Conservation (phyloP, 441 rosid species). For the Euphorbia celastroides region DNA sequence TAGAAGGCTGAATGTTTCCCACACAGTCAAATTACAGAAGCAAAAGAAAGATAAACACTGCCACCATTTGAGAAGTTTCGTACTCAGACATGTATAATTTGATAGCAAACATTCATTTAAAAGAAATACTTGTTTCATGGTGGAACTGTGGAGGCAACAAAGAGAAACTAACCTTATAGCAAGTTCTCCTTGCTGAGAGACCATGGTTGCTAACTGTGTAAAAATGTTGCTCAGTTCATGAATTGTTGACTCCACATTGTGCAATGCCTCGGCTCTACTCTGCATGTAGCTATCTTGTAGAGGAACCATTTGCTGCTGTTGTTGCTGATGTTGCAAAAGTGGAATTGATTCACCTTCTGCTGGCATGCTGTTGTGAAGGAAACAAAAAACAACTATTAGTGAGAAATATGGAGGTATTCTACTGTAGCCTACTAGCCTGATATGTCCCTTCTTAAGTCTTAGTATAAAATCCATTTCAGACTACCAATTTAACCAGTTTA, state of each 20-base stretch:
- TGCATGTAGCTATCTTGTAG: slow-evolving; percentile 91
- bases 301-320: slow-evolving; percentile 83
- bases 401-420: background rate
- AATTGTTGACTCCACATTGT: slow-evolving; percentile 89
- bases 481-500: too few relatives aligned
- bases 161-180: slow-evolving; percentile 63
- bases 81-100: too few relatives aligned
- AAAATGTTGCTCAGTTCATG: slow-evolving; percentile 84
- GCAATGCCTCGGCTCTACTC: slow-evolving; percentile 91
- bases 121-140: too few relatives aligned
- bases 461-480: too few relatives aligned
- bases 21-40: too few relatives aligned
- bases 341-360: slow-evolving; percentile 68
- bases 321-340: slow-evolving; percentile 56
- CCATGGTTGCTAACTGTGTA: slow-evolving; percentile 85
- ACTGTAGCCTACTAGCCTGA: too few relatives aligned
- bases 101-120: too few relatives aligned
- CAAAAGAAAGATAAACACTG: too few relatives aligned
- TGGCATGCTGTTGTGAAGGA: slow-evolving; percentile 47
- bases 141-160: too few relatives aligned
- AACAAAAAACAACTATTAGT: slow-evolving; percentile 2
- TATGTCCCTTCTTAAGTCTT: too few relatives aligned
- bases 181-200: slow-evolving; percentile 94
- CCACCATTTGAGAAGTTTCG: too few relatives aligned
- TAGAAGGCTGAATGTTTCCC: too few relatives aligned